These are phyloP conservation scores for Porphyrellus cyaneotinctus DNA, from an alignment of 768 basidiomycete genomes.

Conservation along the genomic window DNA sequence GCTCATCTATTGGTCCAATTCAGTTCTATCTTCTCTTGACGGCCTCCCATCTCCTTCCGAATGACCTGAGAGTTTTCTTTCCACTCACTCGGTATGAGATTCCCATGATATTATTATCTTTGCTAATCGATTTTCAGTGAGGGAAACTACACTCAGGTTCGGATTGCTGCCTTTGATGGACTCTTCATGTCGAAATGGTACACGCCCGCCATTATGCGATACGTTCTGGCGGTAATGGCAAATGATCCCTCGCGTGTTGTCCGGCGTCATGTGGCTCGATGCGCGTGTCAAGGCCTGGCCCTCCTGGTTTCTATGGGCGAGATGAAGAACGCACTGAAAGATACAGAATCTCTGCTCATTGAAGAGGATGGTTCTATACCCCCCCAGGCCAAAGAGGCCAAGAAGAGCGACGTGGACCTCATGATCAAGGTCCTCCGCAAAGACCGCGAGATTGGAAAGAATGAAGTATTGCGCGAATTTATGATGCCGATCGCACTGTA, in stretches of 20 bases:
- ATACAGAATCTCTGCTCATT: conserved; percentile 72
- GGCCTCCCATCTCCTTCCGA: conserved; percentile 72
- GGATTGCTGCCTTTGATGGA: conserved; percentile 91
- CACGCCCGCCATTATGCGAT: conserved; percentile 76
- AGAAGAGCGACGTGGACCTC: conserved; percentile 77
- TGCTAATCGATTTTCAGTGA: conserved; percentile 51
- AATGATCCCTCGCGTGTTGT: conserved; percentile 80
- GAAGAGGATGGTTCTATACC: conserved; percentile 80
- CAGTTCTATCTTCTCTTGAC: conserved; percentile 81
- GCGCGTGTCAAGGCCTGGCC: conserved; percentile 81
- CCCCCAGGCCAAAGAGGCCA: conserved; percentile 68
- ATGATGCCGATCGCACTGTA: conserved; percentile 82
- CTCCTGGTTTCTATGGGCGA: conserved; percentile 87
- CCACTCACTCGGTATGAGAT: conserved; percentile 75
- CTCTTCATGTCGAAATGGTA: conserved; percentile 89
- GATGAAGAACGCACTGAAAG: conserved; percentile 72
- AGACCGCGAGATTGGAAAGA: conserved; percentile 79
- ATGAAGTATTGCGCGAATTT: conserved; percentile 73
- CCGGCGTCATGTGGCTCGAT: conserved; percentile 83
- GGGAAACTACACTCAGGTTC: conserved; percentile 90
- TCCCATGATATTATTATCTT: neutral
- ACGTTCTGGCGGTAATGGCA: conserved; percentile 82
- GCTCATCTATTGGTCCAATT: conserved; percentile 4
- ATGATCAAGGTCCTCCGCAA: conserved; percentile 87
- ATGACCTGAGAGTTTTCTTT: conserved; percentile 75